Conservation (phyloP, 2,329 filamentous ascomycete species). For the Harringtonia aguacate region DNA sequence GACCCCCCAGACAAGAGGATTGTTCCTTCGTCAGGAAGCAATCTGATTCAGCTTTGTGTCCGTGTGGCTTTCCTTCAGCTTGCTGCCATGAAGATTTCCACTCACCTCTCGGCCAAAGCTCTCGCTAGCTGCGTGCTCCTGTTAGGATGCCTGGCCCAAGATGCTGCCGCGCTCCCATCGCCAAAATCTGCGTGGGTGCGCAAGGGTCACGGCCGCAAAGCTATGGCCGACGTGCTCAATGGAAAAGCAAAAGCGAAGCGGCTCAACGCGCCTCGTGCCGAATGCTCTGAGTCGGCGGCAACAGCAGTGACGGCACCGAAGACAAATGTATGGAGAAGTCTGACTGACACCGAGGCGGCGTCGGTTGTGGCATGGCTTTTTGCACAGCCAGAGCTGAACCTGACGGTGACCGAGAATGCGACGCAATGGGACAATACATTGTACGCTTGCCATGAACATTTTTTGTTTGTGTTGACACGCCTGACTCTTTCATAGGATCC, state of each 20-base stretch:
- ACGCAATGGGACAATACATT: slow-evolving; percentile 25
- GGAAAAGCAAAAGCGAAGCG: slow-evolving; percentile 10
- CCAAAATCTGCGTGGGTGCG: slow-evolving; percentile 16
- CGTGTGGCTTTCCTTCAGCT: no score
- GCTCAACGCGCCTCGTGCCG: slow-evolving; percentile 1
- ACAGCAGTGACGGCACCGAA: slow-evolving; percentile 24
- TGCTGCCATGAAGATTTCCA: background rate
- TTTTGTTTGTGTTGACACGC: no score
- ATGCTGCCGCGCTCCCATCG: slow-evolving; percentile 14
- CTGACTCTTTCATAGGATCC: no score
- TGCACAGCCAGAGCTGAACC: slow-evolving; percentile 25
- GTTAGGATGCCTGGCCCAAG: slow-evolving; percentile 13
- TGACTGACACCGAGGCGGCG: slow-evolving; percentile 26
- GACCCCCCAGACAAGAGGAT: no score
- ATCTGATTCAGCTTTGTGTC: no score
- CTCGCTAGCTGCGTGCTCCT: background rate
- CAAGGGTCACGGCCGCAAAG: slow-evolving; percentile 14
- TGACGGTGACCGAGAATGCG: slow-evolving; percentile 23
- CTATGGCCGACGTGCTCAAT: slow-evolving; percentile 15
- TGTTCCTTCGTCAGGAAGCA: no score
- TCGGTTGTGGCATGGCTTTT: slow-evolving; percentile 28
- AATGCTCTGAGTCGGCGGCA: slow-evolving; percentile 10
- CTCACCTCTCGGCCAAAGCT: background rate
- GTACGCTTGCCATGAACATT: slow-evolving; percentile 10
- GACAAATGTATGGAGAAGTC: slow-evolving; percentile 27